phyloP scores from a whole-genome alignment of 2,329 filamentous ascomycete genomes.

The Gyromitra esculenta region DNA sequence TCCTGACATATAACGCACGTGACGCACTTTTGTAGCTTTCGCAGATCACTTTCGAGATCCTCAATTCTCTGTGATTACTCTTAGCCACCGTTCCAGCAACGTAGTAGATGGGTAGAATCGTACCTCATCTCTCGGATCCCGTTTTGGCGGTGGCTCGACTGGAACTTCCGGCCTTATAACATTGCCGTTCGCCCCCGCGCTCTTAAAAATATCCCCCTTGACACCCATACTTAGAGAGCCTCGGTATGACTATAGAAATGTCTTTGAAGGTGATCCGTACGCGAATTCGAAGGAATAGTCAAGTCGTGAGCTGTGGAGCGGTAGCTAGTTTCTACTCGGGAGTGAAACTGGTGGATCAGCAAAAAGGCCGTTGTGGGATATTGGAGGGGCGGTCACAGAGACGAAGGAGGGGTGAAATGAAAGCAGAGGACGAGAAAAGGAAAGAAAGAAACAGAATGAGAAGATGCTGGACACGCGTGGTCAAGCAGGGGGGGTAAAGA shows the following conservation, averaged over 20 bases:
- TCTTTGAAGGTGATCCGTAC: not conserved
- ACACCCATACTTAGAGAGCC: conserved; percentile 28
- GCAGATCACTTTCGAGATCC: conserved; percentile 56
- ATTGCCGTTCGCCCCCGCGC: conserved; percentile 5
- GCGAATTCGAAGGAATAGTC: conserved; percentile 6
- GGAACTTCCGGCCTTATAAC: conserved; percentile 8
- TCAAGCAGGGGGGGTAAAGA: conserved; percentile 2
- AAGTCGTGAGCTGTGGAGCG: conserved; percentile 4
- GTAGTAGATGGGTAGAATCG: conserved; percentile 5
- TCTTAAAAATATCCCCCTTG: conserved; percentile 28
- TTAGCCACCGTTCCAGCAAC: conserved; percentile 15
- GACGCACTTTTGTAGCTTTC: conserved; percentile 58
- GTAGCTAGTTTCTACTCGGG: conserved; percentile 27
- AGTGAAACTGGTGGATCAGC: conserved; percentile 13
- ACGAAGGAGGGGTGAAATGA: conserved; percentile 2
- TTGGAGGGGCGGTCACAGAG: conserved; percentile 22
- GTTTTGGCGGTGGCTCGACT: conserved; percentile 38
- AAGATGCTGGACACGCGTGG: conserved; percentile 30
- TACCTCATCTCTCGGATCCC: conserved; percentile 57
- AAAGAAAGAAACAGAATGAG: conserved; percentile 10
- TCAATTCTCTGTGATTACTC: conserved; percentile 58
- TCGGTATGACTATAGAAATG: not conserved
- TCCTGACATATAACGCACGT: conserved; percentile 58
- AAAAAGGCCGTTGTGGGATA: conserved; percentile 9
- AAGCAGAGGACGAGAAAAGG: not conserved